Conservation (phyloP, 352 stramenopile species). For the Pythium pyrilobum region DNA sequence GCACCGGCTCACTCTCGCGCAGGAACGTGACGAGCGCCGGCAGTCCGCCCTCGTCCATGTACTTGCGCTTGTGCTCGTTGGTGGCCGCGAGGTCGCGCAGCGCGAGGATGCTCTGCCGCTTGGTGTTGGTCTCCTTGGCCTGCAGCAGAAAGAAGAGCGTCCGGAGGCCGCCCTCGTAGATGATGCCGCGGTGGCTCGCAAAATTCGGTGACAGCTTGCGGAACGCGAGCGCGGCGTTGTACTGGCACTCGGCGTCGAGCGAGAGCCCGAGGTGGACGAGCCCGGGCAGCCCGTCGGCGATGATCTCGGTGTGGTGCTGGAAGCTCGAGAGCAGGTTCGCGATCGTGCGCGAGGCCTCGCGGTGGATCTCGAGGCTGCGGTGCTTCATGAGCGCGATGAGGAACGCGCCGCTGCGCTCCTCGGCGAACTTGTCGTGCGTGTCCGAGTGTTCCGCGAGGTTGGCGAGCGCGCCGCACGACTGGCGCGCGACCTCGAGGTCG, state of each 20-base stretch:
- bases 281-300: conserved; percentile 85
- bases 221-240: conserved; percentile 92
- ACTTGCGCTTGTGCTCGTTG: conserved; percentile 81
- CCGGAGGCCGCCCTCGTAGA: conserved; percentile 87
- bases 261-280: conserved; percentile 89
- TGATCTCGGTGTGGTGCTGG: conserved; percentile 88
- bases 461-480: conserved; percentile 89
- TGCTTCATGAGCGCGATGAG: conserved; percentile 82
- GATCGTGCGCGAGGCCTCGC: conserved; percentile 90
- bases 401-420: conserved; percentile 60
- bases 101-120: conserved; percentile 84
- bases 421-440: conserved; percentile 88
- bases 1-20: conserved; percentile 78
- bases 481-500: conserved; percentile 90
- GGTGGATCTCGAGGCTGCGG: conserved; percentile 88
- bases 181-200: conserved; percentile 78
- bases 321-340: conserved; percentile 94
- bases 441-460: conserved; percentile 94
- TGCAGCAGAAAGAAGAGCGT: conserved; percentile 91
- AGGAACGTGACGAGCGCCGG: conserved; percentile 86
- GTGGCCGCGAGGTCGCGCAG: conserved; percentile 89
- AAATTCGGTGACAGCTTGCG: conserved; percentile 93
- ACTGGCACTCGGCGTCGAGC: conserved; percentile 92
- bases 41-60: conserved; percentile 86
- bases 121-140: conserved; percentile 89